phyloP scores from a whole-genome alignment of 1,139 yeast species.

The Citeromyces hawaiiensis region DNA sequence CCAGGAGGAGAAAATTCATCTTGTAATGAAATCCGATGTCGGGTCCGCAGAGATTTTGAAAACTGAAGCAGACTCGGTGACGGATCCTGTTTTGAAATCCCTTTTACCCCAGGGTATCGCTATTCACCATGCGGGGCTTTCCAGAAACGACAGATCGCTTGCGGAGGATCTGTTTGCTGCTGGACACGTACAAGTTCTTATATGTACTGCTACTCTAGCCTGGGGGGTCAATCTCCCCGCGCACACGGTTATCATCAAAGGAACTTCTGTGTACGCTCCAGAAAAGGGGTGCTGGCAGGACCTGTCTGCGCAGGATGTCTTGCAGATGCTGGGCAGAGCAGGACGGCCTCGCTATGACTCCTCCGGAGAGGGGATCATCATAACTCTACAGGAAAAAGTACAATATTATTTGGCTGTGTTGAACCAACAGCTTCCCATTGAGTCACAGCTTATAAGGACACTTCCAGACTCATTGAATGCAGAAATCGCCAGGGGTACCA shows the following conservation, averaged over 20 bases:
- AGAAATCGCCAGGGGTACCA: slow-evolving; percentile 67
- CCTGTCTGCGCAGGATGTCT: slow-evolving; percentile 82
- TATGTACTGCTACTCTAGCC: slow-evolving; percentile 91
- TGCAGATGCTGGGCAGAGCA: slow-evolving; percentile 95
- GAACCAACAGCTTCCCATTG: slow-evolving; percentile 87
- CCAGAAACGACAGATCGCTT: slow-evolving; percentile 56
- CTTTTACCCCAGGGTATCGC: slow-evolving; percentile 69
- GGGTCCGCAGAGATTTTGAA: slow-evolving; percentile 51
- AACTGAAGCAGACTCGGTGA: slow-evolving; percentile 46
- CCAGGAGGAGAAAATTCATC: slow-evolving; percentile 37
- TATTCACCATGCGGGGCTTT: slow-evolving; percentile 89
- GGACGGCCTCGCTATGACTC: slow-evolving; percentile 93
- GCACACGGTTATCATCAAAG: slow-evolving; percentile 89
- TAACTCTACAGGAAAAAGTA: slow-evolving; percentile 75
- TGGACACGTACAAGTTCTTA: slow-evolving; percentile 70
- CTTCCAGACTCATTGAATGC: slow-evolving; percentile 76
- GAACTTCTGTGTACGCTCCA: slow-evolving; percentile 90
- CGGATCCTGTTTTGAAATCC: slow-evolving; percentile 41
- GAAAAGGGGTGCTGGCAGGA: slow-evolving; percentile 83
- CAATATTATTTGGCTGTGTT: slow-evolving; percentile 81
- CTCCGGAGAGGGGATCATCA: slow-evolving; percentile 88
- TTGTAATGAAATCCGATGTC: slow-evolving; percentile 33
- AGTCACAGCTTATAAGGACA: slow-evolving; percentile 66
- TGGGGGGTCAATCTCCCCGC: slow-evolving; percentile 99
- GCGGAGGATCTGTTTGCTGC: slow-evolving; percentile 84